Conservation (phyloP, 345 rosid species). For the Aquilaria sinensis region DNA sequence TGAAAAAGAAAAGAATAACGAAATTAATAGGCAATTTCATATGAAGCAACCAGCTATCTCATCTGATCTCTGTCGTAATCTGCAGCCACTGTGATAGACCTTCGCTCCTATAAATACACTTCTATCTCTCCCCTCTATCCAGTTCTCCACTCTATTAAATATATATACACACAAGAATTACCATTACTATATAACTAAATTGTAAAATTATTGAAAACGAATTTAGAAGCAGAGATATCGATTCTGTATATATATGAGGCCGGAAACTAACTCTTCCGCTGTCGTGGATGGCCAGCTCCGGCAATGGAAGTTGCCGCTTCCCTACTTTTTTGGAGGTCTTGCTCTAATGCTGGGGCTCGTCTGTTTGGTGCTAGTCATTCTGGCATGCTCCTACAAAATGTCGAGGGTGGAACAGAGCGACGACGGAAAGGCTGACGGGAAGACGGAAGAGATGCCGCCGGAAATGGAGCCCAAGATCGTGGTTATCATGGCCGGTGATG, state of each 20-base stretch:
- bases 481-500: constrained; percentile 67
- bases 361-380: constrained; percentile 29
- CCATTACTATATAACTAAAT: background rate
- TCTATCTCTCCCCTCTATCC: background rate
- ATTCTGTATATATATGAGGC: constrained; percentile 26
- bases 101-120: constrained; percentile 20
- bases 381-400: constrained; percentile 39
- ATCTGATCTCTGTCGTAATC: constrained; percentile 14
- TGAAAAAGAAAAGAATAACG: background rate
- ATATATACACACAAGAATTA: too few species aligned
- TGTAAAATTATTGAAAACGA: background rate
- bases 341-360: constrained; percentile 45
- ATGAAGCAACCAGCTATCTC: constrained; percentile 15
- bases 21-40: constrained; percentile 20
- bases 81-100: constrained; percentile 10
- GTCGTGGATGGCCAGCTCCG: constrained; percentile 11
- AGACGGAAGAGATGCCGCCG: constrained; percentile 15
- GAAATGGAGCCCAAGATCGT: constrained; percentile 68
- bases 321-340: constrained; percentile 44
- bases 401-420: constrained; percentile 15
- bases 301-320: constrained; percentile 37
- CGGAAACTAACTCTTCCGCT: constrained; percentile 23
- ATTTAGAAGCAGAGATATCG: background rate
- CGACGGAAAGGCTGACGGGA: constrained; percentile 5
- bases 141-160: background rate